phyloP scores from a whole-genome alignment of 2,329 filamentous ascomycete genomes.

The Cercospora zeae-maydis region DNA sequence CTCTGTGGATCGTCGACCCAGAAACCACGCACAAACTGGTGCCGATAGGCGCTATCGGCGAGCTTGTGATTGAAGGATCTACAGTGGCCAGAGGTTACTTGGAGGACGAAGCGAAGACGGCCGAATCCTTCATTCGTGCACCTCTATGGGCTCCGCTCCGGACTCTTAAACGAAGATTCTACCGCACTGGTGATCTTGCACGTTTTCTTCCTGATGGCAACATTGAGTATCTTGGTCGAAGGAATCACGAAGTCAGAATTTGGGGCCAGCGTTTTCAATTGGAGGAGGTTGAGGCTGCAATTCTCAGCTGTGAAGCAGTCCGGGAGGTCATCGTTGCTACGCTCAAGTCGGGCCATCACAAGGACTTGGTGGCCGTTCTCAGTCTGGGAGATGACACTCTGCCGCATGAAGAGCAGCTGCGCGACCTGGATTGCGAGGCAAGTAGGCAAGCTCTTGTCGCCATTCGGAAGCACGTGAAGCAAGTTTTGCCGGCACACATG shows the following conservation, averaged over 20 bases:
- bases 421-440: background rate
- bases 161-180: background rate
- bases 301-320: background rate
- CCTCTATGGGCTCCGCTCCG: constrained; percentile 2
- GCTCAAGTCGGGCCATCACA: background rate
- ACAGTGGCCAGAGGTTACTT: constrained; percentile 9
- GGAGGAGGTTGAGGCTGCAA: background rate
- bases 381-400: background rate
- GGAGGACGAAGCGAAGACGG: constrained; percentile 22
- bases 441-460: background rate
- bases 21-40: background rate
- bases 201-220: constrained; percentile 1
- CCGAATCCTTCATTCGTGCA: constrained; percentile 31
- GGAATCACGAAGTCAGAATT: background rate
- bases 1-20: background rate
- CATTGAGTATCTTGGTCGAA: background rate
- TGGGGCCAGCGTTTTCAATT: constrained; percentile 2
- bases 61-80: constrained; percentile 10
- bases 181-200: constrained; percentile 13
- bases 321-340: background rate
- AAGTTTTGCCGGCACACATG: background rate
- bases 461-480: background rate
- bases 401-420: background rate
- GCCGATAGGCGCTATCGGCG: background rate
- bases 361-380: background rate